phyloP scores from a whole-genome alignment of 805 yeast genomes.

The Hanseniaspora mollemarum region DNA sequence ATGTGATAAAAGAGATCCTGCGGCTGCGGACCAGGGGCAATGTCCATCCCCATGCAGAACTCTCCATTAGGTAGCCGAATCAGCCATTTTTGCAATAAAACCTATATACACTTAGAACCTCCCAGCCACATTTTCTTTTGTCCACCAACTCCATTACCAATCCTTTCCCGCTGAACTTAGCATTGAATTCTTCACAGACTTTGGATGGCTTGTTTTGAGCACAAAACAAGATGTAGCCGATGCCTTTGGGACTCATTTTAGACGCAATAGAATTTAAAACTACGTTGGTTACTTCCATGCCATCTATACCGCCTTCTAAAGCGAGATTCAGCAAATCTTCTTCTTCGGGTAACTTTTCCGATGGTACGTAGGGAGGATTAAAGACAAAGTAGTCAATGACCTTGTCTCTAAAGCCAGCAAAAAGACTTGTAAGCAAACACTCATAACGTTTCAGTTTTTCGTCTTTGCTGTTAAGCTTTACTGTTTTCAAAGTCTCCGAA shows the following conservation, averaged over 20 bases:
- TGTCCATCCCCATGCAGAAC: too few species aligned
- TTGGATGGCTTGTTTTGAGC: slow-evolving; percentile 72
- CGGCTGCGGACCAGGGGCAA: too few species aligned
- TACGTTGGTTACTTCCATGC: slow-evolving; percentile 72
- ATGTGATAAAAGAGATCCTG: too few species aligned
- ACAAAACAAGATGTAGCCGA: slow-evolving; percentile 82
- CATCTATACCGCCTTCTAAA: slow-evolving; percentile 75
- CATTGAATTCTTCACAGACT: slow-evolving; percentile 33
- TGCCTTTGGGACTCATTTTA: slow-evolving; percentile 48
- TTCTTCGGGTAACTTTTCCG: slow-evolving; percentile 51
- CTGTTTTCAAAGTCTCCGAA: slow-evolving; percentile 38
- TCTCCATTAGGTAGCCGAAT: too few species aligned
- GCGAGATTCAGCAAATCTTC: slow-evolving; percentile 80
- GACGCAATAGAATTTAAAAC: slow-evolving; percentile 45
- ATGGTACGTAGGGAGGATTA: slow-evolving; percentile 96
- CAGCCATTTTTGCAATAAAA: slow-evolving; percentile 33
- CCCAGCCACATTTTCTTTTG: slow-evolving; percentile 89
- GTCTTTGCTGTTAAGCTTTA: slow-evolving; percentile 22
- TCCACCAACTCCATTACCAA: slow-evolving; percentile 51
- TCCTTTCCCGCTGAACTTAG: slow-evolving; percentile 31
- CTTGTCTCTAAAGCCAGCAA: slow-evolving; percentile 37
- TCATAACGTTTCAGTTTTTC: slow-evolving; percentile 20
- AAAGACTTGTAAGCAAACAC: slow-evolving; percentile 46
- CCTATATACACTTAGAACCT: slow-evolving; percentile 64
- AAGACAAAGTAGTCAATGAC: slow-evolving; percentile 65